Conservation (phyloP, 768 basidiomycete species). For the Trametes cinnabarina region DNA sequence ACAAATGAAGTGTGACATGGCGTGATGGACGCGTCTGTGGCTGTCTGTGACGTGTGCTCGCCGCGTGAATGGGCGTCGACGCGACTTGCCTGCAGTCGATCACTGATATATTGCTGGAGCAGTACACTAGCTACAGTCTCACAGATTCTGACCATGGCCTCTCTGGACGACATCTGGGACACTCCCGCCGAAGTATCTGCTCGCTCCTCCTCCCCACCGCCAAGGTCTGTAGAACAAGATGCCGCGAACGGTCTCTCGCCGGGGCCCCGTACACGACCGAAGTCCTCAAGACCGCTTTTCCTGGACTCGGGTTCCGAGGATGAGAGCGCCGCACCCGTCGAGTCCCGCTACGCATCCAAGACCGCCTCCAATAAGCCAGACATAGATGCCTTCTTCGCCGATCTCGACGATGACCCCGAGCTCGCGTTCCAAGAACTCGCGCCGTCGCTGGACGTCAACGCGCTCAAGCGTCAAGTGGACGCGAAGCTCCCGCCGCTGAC, state of each 20-base stretch:
- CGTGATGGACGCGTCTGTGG: slow-evolving; percentile 12
- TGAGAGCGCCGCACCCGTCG: slow-evolving; percentile 27
- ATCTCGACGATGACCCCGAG: slow-evolving; percentile 49
- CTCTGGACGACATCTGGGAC: slow-evolving; percentile 62
- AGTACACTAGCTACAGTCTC: no score
- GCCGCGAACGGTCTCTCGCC: slow-evolving; percentile 17
- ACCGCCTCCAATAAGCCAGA: slow-evolving; percentile 28
- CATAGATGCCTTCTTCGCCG: slow-evolving; percentile 44
- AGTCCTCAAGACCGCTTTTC: slow-evolving; percentile 47
- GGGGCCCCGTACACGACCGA: slow-evolving; percentile 31
- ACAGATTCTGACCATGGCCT: slow-evolving; percentile 17
- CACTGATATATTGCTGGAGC: no score
- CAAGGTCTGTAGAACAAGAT: slow-evolving; percentile 14
- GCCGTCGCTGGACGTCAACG: slow-evolving; percentile 51
- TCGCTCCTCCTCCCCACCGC: slow-evolving; percentile 3
- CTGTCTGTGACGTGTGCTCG: neutral
- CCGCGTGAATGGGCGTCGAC: no score
- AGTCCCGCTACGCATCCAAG: slow-evolving; percentile 21
- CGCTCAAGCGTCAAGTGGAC: slow-evolving; percentile 54
- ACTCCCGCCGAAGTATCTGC: slow-evolving; percentile 40
- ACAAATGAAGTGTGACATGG: slow-evolving; percentile 14
- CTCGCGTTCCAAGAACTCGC: slow-evolving; percentile 39
- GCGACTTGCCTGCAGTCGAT: no score
- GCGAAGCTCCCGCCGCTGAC: slow-evolving; percentile 46
- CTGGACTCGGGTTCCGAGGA: slow-evolving; percentile 56